Conservation (phyloP, 768 basidiomycete species). For the Erythrobasidium yunnanense region DNA sequence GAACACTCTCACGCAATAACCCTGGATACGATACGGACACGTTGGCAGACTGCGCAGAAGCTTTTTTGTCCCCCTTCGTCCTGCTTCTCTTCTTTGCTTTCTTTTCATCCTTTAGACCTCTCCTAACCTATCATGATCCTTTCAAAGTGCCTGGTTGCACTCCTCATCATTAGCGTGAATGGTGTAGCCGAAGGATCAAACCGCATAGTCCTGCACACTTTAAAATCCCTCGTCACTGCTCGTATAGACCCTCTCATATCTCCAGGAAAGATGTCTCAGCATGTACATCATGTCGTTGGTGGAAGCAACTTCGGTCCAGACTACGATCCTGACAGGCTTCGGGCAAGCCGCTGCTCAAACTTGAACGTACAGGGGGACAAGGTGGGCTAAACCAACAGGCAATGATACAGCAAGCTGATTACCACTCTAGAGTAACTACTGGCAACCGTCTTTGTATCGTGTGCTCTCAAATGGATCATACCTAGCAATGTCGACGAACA, state of each 20-base stretch:
- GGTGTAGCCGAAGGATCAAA: too few species aligned
- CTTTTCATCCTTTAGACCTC: too few species aligned
- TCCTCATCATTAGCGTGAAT: too few species aligned
- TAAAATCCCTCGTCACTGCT: not conserved
- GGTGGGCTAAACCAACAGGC: not conserved
- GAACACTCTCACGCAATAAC: too few species aligned
- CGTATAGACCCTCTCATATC: constrained; percentile 3
- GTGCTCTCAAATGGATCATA: constrained; percentile 11
- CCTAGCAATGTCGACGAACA: not conserved
- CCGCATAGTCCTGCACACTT: constrained; percentile 1
- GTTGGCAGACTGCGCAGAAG: too few species aligned
- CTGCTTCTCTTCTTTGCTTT: too few species aligned
- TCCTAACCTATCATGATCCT: too few species aligned
- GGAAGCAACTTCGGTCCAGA: not conserved
- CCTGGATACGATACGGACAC: too few species aligned
- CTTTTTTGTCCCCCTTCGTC: too few species aligned
- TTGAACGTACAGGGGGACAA: constrained; percentile 6
- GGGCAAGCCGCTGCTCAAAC: not conserved
- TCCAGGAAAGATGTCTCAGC: not conserved
- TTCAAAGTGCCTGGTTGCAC: too few species aligned
- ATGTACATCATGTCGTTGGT: constrained; percentile 5
- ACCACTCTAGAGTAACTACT: not conserved
- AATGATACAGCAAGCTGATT: not conserved
- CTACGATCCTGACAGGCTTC: constrained; percentile 2
- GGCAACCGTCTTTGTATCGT: not conserved